Evolutionary conservation across 179 eudicot species (phyloP), one percentile per base, ranked within the genome.

Genomic region (Camellia oleifera): DNA sequence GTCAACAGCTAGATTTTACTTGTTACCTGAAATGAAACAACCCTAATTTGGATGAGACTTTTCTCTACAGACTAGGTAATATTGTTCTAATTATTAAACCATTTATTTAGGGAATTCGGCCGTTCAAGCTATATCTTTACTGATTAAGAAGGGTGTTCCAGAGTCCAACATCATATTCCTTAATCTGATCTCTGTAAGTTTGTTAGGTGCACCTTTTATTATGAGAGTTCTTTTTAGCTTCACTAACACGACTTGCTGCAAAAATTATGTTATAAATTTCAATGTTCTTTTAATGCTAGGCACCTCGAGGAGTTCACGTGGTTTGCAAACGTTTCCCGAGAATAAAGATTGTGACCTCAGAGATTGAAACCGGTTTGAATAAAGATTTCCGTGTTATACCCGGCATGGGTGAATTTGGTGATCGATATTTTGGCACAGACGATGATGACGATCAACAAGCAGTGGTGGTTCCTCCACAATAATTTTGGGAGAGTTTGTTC

Each of bases 381-480:
- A 88, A 91, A 80, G 99, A 94, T 79, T 96, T 76, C 68, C 97
- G 99, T 46, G 99, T 95, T 6, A 84, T 95, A 65, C 99, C 99
- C 0, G 99, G 99, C 15, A 95, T 95, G 99, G 98, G 98, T 17
- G 97, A 92, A 81, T 94, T 94, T 58, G 98, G 98, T 75, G 98
- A 94, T 84, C 84, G 98, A 74, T 96, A 94, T 85, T 95, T 95
- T 79, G 99, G 99, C 78, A 95, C 99, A 42, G 99, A 95, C 75
- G 99, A 95, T 9, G 98, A 93, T 44, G 86, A 80, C 86, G 86
- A 80, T 85, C 77, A 88, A 72, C 85, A 57, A 63, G 54, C 61
- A 45, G 44, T 4, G 44, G 75, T 45, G 63, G 64, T 61, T 78
- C 78, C 72, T 68, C 77, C 44, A 72, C 57, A 70, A 60, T 82